Evolutionary conservation across 2,329 filamentous ascomycete genomes (phyloP).

Genomic region (Colletotrichum tofieldiae): DNA sequence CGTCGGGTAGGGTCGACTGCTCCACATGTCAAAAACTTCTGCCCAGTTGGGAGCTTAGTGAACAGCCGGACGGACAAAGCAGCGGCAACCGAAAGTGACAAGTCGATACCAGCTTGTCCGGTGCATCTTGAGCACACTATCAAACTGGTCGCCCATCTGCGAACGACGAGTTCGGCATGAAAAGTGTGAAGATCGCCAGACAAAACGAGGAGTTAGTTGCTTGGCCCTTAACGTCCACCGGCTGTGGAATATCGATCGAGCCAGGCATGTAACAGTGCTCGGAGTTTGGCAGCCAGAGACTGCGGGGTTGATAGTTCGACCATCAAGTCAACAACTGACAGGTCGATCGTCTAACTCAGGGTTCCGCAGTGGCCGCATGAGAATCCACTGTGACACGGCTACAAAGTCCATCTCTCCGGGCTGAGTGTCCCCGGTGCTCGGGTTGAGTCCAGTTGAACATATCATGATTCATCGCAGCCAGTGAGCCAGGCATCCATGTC

Average conservation of each 20-base stretch:
- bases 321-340: slow-evolving; percentile 24
- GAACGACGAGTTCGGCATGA: slow-evolving; percentile 3
- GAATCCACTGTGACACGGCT: slow-evolving; percentile 8
- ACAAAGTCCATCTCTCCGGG: slow-evolving; percentile 1
- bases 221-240: slow-evolving; percentile 27
- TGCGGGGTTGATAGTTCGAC: slow-evolving; percentile 19
- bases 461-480: slow-evolving; percentile 2
- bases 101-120: not conserved
- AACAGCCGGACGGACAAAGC: not conserved
- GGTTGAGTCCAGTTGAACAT: slow-evolving; percentile 8
- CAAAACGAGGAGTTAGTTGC: slow-evolving; percentile 7
- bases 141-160: not conserved
- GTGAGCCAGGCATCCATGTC: not conserved
- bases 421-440: slow-evolving; percentile 17
- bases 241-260: slow-evolving; percentile 12
- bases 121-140: slow-evolving; percentile 1
- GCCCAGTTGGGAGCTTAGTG: not conserved
- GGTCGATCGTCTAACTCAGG: slow-evolving; percentile 4
- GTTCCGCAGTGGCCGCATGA: slow-evolving; percentile 16
- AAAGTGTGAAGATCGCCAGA: slow-evolving; percentile 11
- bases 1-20: slow-evolving; percentile 28
- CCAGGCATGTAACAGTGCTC: slow-evolving; percentile 14
- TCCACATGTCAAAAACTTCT: slow-evolving; percentile 19
- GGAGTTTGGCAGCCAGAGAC: slow-evolving; percentile 37
- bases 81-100: not conserved